These are phyloP conservation scores for Colletotrichum cordylinicola DNA, from an alignment of 2,329 filamentous ascomycete genomes.

Conservation along the genomic window DNA sequence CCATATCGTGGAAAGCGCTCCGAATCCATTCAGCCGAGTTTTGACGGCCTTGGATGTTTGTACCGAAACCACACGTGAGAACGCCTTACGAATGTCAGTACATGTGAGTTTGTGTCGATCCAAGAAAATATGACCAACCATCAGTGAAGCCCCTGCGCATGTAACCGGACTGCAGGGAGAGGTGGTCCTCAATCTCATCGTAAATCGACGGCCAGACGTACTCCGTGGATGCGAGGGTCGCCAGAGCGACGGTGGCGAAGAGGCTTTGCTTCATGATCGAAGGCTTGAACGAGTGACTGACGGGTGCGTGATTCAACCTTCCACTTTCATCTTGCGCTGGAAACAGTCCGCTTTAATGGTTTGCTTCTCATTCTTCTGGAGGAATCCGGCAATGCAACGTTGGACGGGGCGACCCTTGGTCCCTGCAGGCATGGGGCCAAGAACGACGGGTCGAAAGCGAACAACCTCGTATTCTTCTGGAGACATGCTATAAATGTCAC, in stretches of 20 bases:
- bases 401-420: conserved; percentile 4
- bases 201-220: conserved; percentile 20
- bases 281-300: background rate
- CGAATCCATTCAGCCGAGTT: conserved; percentile 32
- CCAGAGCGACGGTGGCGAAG: background rate
- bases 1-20: conserved; percentile 30
- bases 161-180: conserved; percentile 19
- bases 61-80: conserved; percentile 23
- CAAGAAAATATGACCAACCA: background rate
- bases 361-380: background rate
- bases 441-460: background rate
- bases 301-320: background rate
- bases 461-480: conserved; percentile 7
- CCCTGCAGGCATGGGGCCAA: background rate
- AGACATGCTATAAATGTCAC: background rate
- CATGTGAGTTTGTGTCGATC: background rate
- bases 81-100: conserved; percentile 17
- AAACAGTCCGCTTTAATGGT: background rate
- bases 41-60: conserved; percentile 17
- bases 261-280: conserved; percentile 11
- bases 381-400: background rate
- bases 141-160: conserved; percentile 15
- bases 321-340: background rate
- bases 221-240: background rate
- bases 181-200: conserved; percentile 21